Percentiles rank a stretch among this genome's conserved stretches.
Evolutionary conservation across 2,329 filamentous ascomycete species (phyloP).

Genomic region (Monascus ruber): DNA sequence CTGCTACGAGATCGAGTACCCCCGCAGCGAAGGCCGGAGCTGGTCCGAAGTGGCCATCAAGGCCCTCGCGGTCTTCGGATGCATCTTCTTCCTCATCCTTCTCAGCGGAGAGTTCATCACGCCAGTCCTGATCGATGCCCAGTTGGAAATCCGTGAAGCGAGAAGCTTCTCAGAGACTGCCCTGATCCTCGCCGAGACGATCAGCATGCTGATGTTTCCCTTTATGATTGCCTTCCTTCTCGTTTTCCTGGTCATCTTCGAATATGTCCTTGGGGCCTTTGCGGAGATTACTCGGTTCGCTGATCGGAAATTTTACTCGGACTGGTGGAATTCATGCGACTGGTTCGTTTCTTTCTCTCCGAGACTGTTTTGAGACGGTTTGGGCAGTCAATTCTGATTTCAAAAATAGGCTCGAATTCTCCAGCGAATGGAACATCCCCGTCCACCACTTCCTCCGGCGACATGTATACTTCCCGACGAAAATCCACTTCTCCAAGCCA

Average conservation of each 20-base stretch:
- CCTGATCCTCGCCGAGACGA: slow-evolving; percentile 77
- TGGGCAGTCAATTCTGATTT: background rate
- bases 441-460: slow-evolving; percentile 91
- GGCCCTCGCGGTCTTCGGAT: slow-evolving; percentile 80
- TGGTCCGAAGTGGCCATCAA: slow-evolving; percentile 79
- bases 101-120: slow-evolving; percentile 92
- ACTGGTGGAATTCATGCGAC: slow-evolving; percentile 55
- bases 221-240: slow-evolving; percentile 95
- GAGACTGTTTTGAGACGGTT: background rate
- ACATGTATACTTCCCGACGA: slow-evolving; percentile 81
- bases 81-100: slow-evolving; percentile 87
- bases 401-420: slow-evolving; percentile 68
- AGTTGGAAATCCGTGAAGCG: slow-evolving; percentile 39
- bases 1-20: slow-evolving; percentile 96
- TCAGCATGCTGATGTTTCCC: slow-evolving; percentile 84
- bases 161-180: slow-evolving; percentile 51
- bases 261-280: slow-evolving; percentile 88
- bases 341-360: slow-evolving; percentile 22
- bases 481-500: slow-evolving; percentile 61
- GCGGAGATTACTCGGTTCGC: slow-evolving; percentile 90
- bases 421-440: slow-evolving; percentile 92
- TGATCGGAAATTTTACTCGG: slow-evolving; percentile 82
- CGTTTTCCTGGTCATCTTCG: slow-evolving; percentile 96
- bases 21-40: slow-evolving; percentile 60
- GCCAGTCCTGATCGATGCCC: slow-evolving; percentile 69